Conservation (phyloP, 2,329 filamentous ascomycete species). For the Penicillium sp. region DNA sequence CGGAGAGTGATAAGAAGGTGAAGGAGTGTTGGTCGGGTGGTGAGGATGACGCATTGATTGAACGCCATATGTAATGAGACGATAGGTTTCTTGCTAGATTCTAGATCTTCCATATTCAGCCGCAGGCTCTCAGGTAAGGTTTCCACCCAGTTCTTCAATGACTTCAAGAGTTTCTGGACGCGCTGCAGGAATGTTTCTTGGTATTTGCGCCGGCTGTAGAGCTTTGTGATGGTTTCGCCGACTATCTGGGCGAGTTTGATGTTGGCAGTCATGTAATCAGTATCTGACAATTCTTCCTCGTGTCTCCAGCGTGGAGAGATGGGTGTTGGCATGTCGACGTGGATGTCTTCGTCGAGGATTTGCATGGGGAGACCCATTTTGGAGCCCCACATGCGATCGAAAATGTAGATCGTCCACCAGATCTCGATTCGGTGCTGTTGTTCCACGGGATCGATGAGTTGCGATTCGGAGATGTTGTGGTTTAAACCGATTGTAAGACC, state of each 20-base stretch:
- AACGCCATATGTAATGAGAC: slow-evolving; percentile 41
- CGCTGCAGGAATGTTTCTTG: slow-evolving; percentile 40
- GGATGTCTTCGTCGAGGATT: slow-evolving; percentile 51
- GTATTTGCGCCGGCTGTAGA: slow-evolving; percentile 39
- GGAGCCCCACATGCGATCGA: slow-evolving; percentile 49
- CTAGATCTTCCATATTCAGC: slow-evolving; percentile 33
- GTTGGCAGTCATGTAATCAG: slow-evolving; percentile 38
- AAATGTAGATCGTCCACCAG: slow-evolving; percentile 43
- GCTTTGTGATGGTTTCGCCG: slow-evolving; percentile 35
- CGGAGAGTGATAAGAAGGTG: slow-evolving; percentile 38
- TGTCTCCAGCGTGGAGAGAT: slow-evolving; percentile 31
- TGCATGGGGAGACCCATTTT: slow-evolving; percentile 52
- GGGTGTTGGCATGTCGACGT: slow-evolving; percentile 39
- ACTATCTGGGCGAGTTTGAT: slow-evolving; percentile 40
- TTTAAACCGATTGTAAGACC: slow-evolving; percentile 47
- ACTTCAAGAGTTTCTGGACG: slow-evolving; percentile 41
- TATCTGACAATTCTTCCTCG: slow-evolving; percentile 39
- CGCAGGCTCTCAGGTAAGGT: slow-evolving; percentile 36
- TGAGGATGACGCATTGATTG: slow-evolving; percentile 42
- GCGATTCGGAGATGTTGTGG: slow-evolving; percentile 39
- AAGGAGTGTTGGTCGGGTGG: slow-evolving; percentile 41
- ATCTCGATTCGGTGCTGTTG: slow-evolving; percentile 38
- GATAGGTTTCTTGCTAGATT: slow-evolving; percentile 34
- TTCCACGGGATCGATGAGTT: slow-evolving; percentile 40
- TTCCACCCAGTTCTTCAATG: slow-evolving; percentile 41